phyloP scores from a whole-genome alignment of 2,329 filamentous ascomycete genomes.

The Phyllosticta citriasiana region DNA sequence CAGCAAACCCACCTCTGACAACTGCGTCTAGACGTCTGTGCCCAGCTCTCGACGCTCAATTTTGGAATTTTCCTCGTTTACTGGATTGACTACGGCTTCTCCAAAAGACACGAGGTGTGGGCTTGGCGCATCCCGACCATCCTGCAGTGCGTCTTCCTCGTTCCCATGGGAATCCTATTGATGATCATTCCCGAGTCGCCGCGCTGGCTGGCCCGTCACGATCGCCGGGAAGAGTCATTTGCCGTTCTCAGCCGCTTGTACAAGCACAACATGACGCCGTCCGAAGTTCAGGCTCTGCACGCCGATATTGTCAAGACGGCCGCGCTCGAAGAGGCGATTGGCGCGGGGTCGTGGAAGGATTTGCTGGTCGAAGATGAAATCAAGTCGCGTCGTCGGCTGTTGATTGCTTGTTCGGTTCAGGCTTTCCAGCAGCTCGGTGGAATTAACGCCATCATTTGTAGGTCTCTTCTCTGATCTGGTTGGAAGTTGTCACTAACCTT shows the following conservation, averaged over 20 bases:
- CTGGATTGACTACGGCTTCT: conserved; percentile 39
- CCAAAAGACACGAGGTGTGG: conserved; percentile 17
- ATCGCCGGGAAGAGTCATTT: conserved; percentile 28
- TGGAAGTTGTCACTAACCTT: background rate
- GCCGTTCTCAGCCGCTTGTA: conserved; percentile 18
- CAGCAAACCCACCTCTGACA: background rate
- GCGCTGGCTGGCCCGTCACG: conserved; percentile 33
- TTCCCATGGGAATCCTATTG: conserved; percentile 31
- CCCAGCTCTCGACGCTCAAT: conserved; percentile 39
- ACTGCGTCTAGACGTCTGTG: conserved; percentile 27
- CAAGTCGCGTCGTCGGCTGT: conserved; percentile 19
- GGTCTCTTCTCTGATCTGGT: background rate
- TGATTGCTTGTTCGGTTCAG: conserved; percentile 23
- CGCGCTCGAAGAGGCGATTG: conserved; percentile 24
- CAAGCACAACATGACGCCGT: background rate
- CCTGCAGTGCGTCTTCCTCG: conserved; percentile 32
- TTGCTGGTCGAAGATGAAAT: conserved; percentile 25
- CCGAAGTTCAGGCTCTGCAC: background rate
- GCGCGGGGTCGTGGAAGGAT: conserved; percentile 23
- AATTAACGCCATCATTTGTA: conserved; percentile 39
- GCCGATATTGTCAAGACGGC: conserved; percentile 23
- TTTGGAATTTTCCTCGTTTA: conserved; percentile 37
- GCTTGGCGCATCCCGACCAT: conserved; percentile 35
- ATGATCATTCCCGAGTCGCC: conserved; percentile 35
- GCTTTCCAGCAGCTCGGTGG: conserved; percentile 38